phyloP scores from a whole-genome alignment of 768 basidiomycete genomes.

The Suillus subaureus region DNA sequence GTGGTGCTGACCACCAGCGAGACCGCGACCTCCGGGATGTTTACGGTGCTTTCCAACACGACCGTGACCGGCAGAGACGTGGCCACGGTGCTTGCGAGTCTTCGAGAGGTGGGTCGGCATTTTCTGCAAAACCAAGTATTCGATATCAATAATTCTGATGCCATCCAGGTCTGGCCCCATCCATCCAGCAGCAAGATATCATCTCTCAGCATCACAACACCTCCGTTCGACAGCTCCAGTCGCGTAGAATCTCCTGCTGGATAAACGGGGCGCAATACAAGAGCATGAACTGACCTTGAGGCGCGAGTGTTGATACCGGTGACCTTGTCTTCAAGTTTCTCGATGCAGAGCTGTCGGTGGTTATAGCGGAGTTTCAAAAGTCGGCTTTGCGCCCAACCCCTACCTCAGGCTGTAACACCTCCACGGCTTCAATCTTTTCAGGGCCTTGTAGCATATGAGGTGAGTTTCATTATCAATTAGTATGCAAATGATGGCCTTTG shows the following conservation, averaged over 20 bases:
- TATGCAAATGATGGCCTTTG: slow-evolving; percentile 49
- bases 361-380: slow-evolving; percentile 30
- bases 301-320: slow-evolving; percentile 49
- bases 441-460: slow-evolving; percentile 15
- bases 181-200: slow-evolving; percentile 56
- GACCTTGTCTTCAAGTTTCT: slow-evolving; percentile 22
- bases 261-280: slow-evolving; percentile 21
- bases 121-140: slow-evolving; percentile 36
- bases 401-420: slow-evolving; percentile 17
- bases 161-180: slow-evolving; percentile 37
- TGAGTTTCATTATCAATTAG: slow-evolving; percentile 14
- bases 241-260: slow-evolving; percentile 19
- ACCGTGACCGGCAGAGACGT: slow-evolving; percentile 99
- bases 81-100: slow-evolving; percentile 99
- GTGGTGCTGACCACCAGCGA: slow-evolving; percentile 99
- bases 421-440: slow-evolving; percentile 23
- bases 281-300: slow-evolving; percentile 66
- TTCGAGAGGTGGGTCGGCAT: slow-evolving; percentile 98
- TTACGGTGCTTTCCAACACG: slow-evolving; percentile 99
- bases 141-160: slow-evolving; percentile 24
- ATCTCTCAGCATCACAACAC: slow-evolving; percentile 17
- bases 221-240: slow-evolving; percentile 18
- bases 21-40: slow-evolving; percentile 99
- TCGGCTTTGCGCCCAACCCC: slow-evolving; percentile 20
- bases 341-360: slow-evolving; percentile 9